Base-by-base conservation (phyloP, 2,329 filamentous ascomycete genomes). In the Leptographium procerum region DNA sequence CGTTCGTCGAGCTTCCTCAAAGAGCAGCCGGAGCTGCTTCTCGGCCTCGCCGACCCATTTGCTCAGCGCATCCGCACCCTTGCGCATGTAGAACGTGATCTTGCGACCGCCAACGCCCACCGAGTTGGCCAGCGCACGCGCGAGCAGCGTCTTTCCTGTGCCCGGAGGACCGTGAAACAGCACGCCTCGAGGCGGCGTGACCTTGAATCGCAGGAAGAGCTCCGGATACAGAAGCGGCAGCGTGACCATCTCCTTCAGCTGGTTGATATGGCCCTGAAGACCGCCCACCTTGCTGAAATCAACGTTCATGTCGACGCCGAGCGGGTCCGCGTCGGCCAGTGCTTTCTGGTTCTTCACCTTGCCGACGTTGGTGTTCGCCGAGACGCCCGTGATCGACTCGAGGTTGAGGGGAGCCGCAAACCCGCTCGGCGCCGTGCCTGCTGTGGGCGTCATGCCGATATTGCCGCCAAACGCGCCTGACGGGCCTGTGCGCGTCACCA, bases 21-120 rank as follows among this genome's bases (percentile, higher is more conserved):
- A 99, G 6, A 99, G 79, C 59, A 97, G 75, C 52, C 94, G 86
- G 57, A 99, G 82, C 69, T 99, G 94, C 72, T 92, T 87, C 73
- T 99, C 94, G 11, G 95, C 94, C 72, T 99, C 94, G 69, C 94
- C 94, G 56, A 99, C 94, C 94, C 94, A 99, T 73, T 99, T 99
- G 72, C 91, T 96, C 62, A 99, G 77, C 19, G 91, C 91, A 79
- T 99, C 94, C 28, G 94, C 95, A 69, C 94, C 95, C 73, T 99
- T 99, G 61, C 94, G 87, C 94, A 99, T 99, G 73, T 97, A 99
- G 66, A 99, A 99, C 0, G 91, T 97, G 63, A 99, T 94, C 70
- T 97, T 97, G 64, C 87, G 86, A 26, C 92, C 92, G 55, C 92
- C 88, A 14, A 88, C 84, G 63, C 90, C 91, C 60, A 96, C 87